These are phyloP conservation scores for Alloteropsis semialata DNA, from an alignment of 176 grass and related monocot genomes.

Conservation along the genomic window DNA sequence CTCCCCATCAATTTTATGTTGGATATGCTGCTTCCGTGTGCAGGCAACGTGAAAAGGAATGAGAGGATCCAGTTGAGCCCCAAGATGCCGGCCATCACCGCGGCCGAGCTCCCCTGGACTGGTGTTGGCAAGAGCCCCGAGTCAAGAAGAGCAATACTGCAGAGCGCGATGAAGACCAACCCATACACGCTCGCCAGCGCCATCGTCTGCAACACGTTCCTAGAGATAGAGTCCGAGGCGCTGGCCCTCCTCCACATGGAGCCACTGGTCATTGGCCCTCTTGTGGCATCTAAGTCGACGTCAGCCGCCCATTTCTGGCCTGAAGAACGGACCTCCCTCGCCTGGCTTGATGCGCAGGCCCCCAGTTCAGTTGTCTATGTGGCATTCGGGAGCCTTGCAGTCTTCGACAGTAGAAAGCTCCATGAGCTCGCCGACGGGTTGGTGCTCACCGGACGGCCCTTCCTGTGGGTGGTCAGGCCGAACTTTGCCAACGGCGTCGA, in stretches of 20 bases:
- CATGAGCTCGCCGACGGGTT: conserved; percentile 64
- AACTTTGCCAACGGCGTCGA: conserved; percentile 9
- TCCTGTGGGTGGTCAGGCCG: conserved; percentile 62
- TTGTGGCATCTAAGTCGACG: not conserved
- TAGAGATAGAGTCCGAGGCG: conserved; percentile 36
- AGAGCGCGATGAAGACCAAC: not conserved
- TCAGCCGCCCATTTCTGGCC: conserved; percentile 44
- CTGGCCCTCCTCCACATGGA: conserved; percentile 31
- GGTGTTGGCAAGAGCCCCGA: not conserved
- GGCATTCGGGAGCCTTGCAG: conserved; percentile 60
- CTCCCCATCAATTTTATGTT: not conserved
- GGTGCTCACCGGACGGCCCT: conserved; percentile 28
- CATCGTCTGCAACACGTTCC: conserved; percentile 73
- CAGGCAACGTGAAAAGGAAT: conserved; percentile 22
- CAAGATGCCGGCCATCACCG: conserved; percentile 25
- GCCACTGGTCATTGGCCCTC: conserved; percentile 43
- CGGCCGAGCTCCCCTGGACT: conserved; percentile 26
- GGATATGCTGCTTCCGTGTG: not conserved
- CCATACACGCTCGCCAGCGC: not conserved
- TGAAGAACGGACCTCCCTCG: conserved; percentile 31
- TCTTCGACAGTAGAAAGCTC: conserved; percentile 34
- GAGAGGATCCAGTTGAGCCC: conserved; percentile 37
- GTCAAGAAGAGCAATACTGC: not conserved
- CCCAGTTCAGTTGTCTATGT: conserved; percentile 50
- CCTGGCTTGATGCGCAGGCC: conserved; percentile 53